Evolutionary conservation across 163 green algal species (phyloP).

Genomic region (Scenedesmus sp.): DNA sequence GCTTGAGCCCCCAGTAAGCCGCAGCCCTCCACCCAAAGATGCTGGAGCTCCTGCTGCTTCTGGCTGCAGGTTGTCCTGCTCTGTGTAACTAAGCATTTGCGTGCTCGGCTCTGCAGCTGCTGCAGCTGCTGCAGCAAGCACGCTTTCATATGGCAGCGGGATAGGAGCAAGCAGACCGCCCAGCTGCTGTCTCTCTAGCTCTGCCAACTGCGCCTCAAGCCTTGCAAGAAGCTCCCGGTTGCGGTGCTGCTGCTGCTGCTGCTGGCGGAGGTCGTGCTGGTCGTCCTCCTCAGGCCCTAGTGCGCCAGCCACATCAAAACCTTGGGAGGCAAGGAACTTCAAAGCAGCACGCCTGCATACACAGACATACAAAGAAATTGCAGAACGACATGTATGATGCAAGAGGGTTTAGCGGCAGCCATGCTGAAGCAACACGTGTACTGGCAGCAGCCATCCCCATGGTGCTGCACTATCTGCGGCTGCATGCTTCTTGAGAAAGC

Average conservation of each 20-base stretch:
- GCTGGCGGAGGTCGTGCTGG: not conserved
- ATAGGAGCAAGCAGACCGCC: not conserved
- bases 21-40: not conserved
- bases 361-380: not conserved
- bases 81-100: not conserved
- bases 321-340: not conserved
- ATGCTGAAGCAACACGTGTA: too few species aligned
- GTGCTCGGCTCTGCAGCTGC: not conserved
- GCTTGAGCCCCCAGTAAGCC: not conserved
- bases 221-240: not conserved
- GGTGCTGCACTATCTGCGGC: too few species aligned
- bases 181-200: not conserved
- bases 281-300: not conserved
- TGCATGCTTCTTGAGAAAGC: too few species aligned
- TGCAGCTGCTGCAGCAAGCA: not conserved
- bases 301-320: not conserved
- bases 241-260: not conserved
- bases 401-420: too few species aligned
- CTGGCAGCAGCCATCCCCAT: too few species aligned
- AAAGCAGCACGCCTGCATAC: not conserved
- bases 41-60: not conserved
- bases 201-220: not conserved
- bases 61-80: not conserved
- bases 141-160: too few species aligned
- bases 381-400: too few species aligned